A percentile compares a stretch with the other conserved stretches of the same genome.
These are phyloP conservation scores for Pyrenochaeta sp. DNA, from an alignment of 2,329 filamentous ascomycete genomes.

Conservation along the genomic window DNA sequence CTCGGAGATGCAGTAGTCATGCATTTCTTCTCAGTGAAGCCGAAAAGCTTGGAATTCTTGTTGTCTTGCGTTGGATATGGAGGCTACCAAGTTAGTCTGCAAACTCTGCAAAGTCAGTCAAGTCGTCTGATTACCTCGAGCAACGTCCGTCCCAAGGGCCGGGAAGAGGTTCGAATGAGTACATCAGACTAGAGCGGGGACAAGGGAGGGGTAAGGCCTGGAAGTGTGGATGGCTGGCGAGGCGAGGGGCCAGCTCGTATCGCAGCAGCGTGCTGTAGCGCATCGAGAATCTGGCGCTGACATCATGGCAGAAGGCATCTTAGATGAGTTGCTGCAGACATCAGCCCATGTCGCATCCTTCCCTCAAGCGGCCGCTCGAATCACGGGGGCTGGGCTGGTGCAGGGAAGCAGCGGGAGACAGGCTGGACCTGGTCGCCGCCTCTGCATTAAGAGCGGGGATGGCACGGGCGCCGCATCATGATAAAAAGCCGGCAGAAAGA, in stretches of 20 bases:
- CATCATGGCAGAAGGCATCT: slow-evolving; percentile 35
- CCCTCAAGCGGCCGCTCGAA: slow-evolving; percentile 41
- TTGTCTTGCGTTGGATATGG: too few species aligned
- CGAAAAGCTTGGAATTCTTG: too few species aligned
- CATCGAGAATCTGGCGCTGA: slow-evolving; percentile 36
- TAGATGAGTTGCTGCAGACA: slow-evolving; percentile 39
- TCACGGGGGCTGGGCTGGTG: slow-evolving; percentile 28
- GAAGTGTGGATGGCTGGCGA: slow-evolving; percentile 19
- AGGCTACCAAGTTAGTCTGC: too few species aligned
- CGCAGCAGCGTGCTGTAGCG: slow-evolving; percentile 20
- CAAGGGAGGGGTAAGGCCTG: slow-evolving; percentile 13
- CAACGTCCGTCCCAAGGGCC: background rate
- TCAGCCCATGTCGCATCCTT: slow-evolving; percentile 47
- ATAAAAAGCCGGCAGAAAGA: slow-evolving; percentile 41
- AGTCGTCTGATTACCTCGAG: too few species aligned
- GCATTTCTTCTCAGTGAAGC: too few species aligned
- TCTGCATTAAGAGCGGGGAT: slow-evolving; percentile 35
- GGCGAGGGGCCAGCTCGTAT: slow-evolving; percentile 25
- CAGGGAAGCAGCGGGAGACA: slow-evolving; percentile 41
- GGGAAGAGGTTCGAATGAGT: background rate
- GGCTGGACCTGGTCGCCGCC: slow-evolving; percentile 36
- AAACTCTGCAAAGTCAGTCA: too few species aligned
- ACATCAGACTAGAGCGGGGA: background rate
- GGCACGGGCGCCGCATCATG: slow-evolving; percentile 38
- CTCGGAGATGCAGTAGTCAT: too few species aligned